Percentiles rank a stretch among this genome's conserved stretches.
Conservation (phyloP, 768 basidiomycete genomes). For the Calocera viscosa region DNA sequence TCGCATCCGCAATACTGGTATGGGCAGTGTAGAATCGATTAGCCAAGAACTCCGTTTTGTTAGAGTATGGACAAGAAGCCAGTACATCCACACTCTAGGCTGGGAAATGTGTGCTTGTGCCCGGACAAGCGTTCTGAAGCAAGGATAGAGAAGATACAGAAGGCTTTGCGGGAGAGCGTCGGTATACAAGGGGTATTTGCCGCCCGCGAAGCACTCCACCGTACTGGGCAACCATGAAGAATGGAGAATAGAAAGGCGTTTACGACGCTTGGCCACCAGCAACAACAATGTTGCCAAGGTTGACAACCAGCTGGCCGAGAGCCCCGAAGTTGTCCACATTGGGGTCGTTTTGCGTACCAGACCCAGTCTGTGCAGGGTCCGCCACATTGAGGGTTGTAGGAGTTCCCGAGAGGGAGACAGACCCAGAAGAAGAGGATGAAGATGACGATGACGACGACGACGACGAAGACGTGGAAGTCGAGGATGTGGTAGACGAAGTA, state of each 20-base stretch:
- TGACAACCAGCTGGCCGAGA: neutral
- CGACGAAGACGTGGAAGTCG: neutral
- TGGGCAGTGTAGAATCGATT: neutral
- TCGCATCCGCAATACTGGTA: neutral
- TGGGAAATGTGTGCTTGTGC: neutral
- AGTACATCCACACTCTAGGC: neutral
- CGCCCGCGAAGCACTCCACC: neutral
- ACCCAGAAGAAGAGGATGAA: neutral
- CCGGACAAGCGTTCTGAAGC: neutral
- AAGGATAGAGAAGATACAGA: neutral
- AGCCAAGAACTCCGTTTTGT: neutral
- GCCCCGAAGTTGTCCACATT: neutral
- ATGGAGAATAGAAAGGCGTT: neutral
- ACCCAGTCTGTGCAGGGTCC: neutral
- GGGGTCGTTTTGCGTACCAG: neutral
- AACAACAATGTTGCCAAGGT: neutral
- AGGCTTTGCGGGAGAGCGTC: neutral
- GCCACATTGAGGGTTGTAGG: neutral
- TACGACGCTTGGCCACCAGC: neutral
- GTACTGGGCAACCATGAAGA: neutral
- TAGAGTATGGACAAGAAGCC: neutral
- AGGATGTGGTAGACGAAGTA: neutral
- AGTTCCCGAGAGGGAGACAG: neutral
- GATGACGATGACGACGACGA: neutral
- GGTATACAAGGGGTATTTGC: slow-evolving; percentile 1